A percentile compares a stretch with the other conserved stretches of the same genome.
Evolutionary conservation across 2,329 filamentous ascomycete species (phyloP).

Genomic region (Mycosphaerelloides madeirae): DNA sequence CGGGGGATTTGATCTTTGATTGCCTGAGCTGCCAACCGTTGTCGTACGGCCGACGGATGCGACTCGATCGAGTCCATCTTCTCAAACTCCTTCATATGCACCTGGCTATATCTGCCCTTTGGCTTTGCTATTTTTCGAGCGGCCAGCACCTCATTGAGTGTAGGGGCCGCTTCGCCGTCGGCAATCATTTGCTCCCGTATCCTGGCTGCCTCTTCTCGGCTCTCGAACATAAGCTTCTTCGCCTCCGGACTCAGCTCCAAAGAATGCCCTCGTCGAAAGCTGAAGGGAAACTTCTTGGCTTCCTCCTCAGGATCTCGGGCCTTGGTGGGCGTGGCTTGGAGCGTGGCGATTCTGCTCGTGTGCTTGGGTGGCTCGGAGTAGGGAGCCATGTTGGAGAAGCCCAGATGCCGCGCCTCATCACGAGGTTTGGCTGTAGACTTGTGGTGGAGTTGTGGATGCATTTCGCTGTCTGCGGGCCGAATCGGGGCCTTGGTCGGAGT

Average conservation of each 20-base stretch:
- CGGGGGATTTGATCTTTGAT: constrained; percentile 4
- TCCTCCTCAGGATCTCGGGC: constrained; percentile 30
- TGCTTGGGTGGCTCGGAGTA: constrained; percentile 45
- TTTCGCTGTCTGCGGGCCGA: constrained; percentile 71
- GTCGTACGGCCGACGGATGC: constrained; percentile 74
- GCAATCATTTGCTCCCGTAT: constrained; percentile 66
- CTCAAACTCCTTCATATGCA: constrained; percentile 82
- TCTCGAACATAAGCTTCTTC: constrained; percentile 57
- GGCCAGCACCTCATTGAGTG: constrained; percentile 36
- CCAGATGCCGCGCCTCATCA: constrained; percentile 75
- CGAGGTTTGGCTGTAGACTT: constrained; percentile 67
- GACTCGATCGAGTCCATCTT: constrained; percentile 96
- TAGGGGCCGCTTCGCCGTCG: constrained; percentile 51
- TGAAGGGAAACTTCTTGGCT: constrained; percentile 54
- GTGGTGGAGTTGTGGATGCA: constrained; percentile 85
- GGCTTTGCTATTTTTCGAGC: constrained; percentile 71
- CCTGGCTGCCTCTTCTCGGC: constrained; percentile 65
- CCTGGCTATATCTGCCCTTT: constrained; percentile 79
- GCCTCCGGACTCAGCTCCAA: constrained; percentile 58
- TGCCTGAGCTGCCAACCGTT: constrained; percentile 10
- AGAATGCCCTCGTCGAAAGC: constrained; percentile 53
- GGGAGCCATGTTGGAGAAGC: constrained; percentile 72
- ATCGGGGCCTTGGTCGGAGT: constrained; percentile 62
- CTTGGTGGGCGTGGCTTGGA: constrained; percentile 58
- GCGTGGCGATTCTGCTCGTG: constrained; percentile 38